These are phyloP conservation scores for Podaxis sp. DNA, from an alignment of 768 basidiomycete species.

Conservation along the genomic window DNA sequence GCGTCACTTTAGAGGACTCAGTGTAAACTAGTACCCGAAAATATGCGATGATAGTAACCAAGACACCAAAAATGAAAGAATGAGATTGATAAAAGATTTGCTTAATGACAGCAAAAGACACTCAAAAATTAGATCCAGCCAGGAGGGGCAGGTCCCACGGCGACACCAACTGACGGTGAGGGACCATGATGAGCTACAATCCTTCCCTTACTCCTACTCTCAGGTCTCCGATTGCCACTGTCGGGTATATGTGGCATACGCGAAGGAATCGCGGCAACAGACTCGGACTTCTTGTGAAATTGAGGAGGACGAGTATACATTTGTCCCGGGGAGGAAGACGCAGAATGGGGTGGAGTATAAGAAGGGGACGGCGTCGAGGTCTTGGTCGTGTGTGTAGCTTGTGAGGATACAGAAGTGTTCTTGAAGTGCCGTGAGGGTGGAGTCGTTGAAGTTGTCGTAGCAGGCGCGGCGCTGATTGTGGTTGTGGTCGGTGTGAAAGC, in stretches of 20 bases:
- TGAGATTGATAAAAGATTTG: no score
- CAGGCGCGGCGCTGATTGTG: background rate
- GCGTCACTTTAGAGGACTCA: no score
- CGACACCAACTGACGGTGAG: conserved; percentile 11
- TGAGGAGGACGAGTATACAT: conserved; percentile 3
- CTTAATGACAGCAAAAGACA: no score
- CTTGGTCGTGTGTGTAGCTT: background rate
- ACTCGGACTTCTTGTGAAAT: conserved; percentile 10
- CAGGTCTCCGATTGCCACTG: background rate
- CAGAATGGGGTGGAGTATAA: conserved; percentile 4
- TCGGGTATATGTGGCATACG: background rate
- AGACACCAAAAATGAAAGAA: no score
- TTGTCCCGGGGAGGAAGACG: conserved; percentile 4
- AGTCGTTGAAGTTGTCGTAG: background rate
- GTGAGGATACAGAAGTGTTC: background rate
- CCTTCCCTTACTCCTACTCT: background rate
- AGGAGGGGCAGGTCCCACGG: background rate
- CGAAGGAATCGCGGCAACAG: background rate
- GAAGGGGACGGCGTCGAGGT: background rate
- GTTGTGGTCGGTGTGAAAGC: background rate
- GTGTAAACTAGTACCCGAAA: no score
- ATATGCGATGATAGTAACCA: no score
- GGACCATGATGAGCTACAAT: background rate
- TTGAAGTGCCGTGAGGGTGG: background rate
- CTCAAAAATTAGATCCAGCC: conserved; percentile 26